phyloP scores from a whole-genome alignment of 305 asterid species.

The Solanum hybrid region DNA sequence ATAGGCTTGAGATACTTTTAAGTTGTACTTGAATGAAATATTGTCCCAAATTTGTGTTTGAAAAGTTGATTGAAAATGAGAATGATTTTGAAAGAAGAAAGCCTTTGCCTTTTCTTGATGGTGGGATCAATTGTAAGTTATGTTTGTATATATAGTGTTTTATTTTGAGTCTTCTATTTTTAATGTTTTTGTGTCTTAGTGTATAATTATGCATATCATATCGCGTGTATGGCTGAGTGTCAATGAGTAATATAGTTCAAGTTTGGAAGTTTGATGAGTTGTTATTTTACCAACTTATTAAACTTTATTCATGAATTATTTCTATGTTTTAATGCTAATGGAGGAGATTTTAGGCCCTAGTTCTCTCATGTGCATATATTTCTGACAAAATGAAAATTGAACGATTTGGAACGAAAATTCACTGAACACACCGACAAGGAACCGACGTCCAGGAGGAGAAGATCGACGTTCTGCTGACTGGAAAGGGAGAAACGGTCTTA shows the following conservation, averaged over 20 bases:
- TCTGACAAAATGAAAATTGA: not conserved
- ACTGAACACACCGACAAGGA: not conserved
- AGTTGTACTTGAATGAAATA: not conserved
- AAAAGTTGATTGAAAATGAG: not conserved
- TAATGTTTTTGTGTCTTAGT: not conserved
- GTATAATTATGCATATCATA: not conserved
- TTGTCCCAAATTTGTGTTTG: not conserved
- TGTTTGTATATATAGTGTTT: not conserved
- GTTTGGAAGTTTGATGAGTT: not conserved
- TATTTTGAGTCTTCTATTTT: not conserved
- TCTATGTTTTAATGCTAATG: too few species aligned
- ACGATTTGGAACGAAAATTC: not conserved
- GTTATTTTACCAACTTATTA: not conserved
- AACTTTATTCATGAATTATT: too few species aligned
- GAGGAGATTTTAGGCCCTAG: not conserved
- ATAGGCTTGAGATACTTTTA: not conserved
- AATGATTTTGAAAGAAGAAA: not conserved
- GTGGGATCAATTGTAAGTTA: not conserved
- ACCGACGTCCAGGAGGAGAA: not conserved
- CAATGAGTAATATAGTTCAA: not conserved
- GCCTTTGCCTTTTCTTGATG: not conserved
- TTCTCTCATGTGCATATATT: not conserved
- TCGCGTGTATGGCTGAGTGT: not conserved
- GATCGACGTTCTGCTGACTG: not conserved
- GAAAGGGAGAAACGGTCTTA: not conserved